Conservation (phyloP, 257 asterid species). For the Leonotis leonurus region DNA sequence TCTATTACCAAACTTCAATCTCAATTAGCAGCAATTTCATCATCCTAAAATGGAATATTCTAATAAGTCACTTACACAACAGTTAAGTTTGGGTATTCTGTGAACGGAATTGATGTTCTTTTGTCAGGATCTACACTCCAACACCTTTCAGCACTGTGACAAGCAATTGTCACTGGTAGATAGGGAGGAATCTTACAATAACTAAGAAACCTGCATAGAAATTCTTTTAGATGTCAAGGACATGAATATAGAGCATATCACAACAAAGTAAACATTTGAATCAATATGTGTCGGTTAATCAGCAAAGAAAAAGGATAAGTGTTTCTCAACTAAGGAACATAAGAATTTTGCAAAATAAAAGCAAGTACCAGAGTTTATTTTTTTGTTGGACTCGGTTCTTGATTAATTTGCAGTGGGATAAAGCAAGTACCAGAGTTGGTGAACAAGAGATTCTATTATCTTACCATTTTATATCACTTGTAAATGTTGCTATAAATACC, state of each 20-base stretch:
- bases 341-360: background rate
- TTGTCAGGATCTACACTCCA: constrained; percentile 64
- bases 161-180: constrained; percentile 76
- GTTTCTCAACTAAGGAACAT: constrained; percentile 1
- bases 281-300: background rate
- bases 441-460: constrained; percentile 16
- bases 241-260: constrained; percentile 5
- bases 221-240: constrained; percentile 15
- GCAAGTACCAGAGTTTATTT: constrained; percentile 13
- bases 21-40: constrained; percentile 18
- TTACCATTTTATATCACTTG: constrained; percentile 74
- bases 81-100: constrained; percentile 64
- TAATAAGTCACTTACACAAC: constrained; percentile 51
- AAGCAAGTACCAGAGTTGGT: constrained; percentile 9
- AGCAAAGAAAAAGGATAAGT: background rate
- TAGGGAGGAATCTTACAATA: constrained; percentile 60
- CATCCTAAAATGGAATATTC: constrained; percentile 5
- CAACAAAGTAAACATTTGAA: background rate
- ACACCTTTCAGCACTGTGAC: constrained; percentile 74
- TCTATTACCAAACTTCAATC: constrained; percentile 15
- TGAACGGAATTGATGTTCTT: constrained; percentile 53
- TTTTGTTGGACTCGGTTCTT: too few species aligned
- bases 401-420: too few species aligned
- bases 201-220: constrained; percentile 54
- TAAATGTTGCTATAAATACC: constrained; percentile 80